Base-by-base conservation (phyloP, 257 asterid genomes). In the Ajuga chamaepitys region DNA sequence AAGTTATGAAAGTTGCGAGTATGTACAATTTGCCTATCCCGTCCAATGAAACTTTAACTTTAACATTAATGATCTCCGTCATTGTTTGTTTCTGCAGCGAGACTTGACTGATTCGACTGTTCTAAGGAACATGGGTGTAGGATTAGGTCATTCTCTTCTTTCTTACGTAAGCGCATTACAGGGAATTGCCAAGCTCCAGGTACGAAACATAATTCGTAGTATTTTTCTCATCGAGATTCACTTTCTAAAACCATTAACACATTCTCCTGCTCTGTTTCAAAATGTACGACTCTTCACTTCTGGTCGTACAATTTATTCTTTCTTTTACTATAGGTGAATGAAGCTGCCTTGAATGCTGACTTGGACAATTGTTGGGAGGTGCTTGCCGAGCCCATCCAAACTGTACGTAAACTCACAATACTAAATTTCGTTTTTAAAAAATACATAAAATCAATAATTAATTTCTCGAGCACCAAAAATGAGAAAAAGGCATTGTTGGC, bases 351-450 rank as follows among this genome's bases (percentile, higher is more conserved):
- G 75, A 24, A 9, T 35, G 84, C 78, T 41, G 97, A 89, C 81
- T 79, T 93, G 80, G 48, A 93, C 75, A 70, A 74, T 40, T 58
- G 86, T 2, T 93, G 98, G 98, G 98, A 89, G 75, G 96, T 93
- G 52, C 97, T 93, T 74, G 98, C 98, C 0, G 98, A 93, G 78
- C 96, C 98, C 46, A 89, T 89, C 72, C 98, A 93, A 85, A 93
- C 97, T 24, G 98, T 93, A 80, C 11, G 91, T 67, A 24, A n/a
- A n/a, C n/a, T n/a, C 46, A 41, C 62, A 28, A n/a, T n/a, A n/a
- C n/a, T n/a, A n/a, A n/a, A n/a, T n/a, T n/a, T n/a, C n/a, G n/a
- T n/a, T n/a, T n/a, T n/a, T n/a, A n/a, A n/a, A n/a, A n/a, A n/a
- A n/a, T n/a, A n/a, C n/a, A n/a, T n/a, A n/a, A n/a, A n/a, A n/a